phyloP scores from a whole-genome alignment of 768 basidiomycete genomes.

The Candolleomyces aberdarensis region DNA sequence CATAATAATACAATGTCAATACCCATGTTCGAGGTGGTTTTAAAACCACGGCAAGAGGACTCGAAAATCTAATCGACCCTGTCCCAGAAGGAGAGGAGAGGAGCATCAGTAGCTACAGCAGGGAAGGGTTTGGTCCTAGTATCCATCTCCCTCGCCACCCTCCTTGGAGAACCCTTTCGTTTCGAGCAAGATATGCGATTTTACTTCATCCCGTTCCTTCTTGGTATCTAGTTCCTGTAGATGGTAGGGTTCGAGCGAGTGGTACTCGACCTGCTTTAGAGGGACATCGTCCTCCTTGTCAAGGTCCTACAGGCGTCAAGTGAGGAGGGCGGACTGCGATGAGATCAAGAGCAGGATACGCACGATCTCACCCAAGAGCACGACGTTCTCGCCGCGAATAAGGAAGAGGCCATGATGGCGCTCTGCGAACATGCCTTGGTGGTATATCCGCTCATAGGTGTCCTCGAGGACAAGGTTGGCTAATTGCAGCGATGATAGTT shows the following conservation, averaged over 20 bases:
- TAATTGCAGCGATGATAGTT: constrained; percentile 27
- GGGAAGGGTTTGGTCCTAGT: constrained; percentile 39
- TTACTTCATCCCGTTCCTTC: constrained; percentile 78
- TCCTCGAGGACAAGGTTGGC: constrained; percentile 97
- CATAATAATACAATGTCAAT: constrained; percentile 19
- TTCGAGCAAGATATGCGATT: constrained; percentile 78
- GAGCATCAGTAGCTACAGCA: no score
- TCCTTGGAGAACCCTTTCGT: constrained; percentile 92
- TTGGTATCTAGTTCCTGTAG: constrained; percentile 69
- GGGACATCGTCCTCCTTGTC: constrained; percentile 90
- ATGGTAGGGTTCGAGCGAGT: constrained; percentile 67
- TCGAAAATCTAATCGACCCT: background rate
- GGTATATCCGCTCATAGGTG: constrained; percentile 92
- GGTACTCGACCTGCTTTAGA: constrained; percentile 70
- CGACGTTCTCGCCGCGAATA: constrained; percentile 98
- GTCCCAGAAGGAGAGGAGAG: background rate
- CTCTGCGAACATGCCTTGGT: constrained; percentile 85
- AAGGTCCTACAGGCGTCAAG: constrained; percentile 60
- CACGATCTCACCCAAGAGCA: constrained; percentile 94
- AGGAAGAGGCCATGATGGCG: constrained; percentile 86
- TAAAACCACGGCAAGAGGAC: background rate
- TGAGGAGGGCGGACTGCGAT: background rate
- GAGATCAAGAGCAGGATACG: constrained; percentile 28
- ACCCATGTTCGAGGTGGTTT: constrained; percentile 8
- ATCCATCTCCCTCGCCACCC: constrained; percentile 95